These are phyloP conservation scores for Entomortierella lignicola DNA, from an alignment of 192 early-diverging fungal species.

Conservation along the genomic window DNA sequence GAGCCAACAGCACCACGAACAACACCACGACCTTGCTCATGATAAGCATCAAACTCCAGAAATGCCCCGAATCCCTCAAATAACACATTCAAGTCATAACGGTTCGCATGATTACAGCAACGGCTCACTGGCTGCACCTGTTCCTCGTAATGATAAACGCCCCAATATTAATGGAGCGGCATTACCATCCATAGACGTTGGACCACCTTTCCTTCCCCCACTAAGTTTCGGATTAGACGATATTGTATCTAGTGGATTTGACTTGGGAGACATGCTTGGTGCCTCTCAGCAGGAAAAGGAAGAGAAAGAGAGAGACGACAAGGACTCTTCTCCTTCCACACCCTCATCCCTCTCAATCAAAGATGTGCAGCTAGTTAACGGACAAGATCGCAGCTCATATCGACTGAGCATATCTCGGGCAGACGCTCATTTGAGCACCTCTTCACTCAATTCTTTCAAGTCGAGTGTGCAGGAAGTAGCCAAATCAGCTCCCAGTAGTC, in stretches of 20 bases:
- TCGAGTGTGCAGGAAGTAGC: constrained; percentile 5
- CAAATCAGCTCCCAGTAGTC: constrained; percentile 14
- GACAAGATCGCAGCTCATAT: constrained; percentile 29
- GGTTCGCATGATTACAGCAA: neutral
- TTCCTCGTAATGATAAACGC: constrained; percentile 17
- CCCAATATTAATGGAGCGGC: constrained; percentile 3
- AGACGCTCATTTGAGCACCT: constrained; percentile 25
- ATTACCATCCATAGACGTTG: constrained; percentile 24
- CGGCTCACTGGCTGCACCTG: neutral
- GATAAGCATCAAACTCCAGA: constrained; percentile 1
- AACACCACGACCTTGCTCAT: neutral
- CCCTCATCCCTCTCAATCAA: constrained; percentile 11
- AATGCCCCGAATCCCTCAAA: neutral
- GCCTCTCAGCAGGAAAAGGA: constrained; percentile 10
- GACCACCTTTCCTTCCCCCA: constrained; percentile 44
- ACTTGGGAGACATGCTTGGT: constrained; percentile 36
- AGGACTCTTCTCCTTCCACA: constrained; percentile 5
- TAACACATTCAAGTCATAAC: constrained; percentile 1
- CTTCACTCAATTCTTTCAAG: constrained; percentile 12
- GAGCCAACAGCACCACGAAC: neutral
- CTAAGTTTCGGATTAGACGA: constrained; percentile 41
- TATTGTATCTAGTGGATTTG: constrained; percentile 32
- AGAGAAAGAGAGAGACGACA: neutral
- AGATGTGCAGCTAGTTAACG: constrained; percentile 14
- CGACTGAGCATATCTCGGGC: constrained; percentile 31